Conservation (phyloP, 1,284 basidiomycete species). For the Caloboletus firmus region DNA sequence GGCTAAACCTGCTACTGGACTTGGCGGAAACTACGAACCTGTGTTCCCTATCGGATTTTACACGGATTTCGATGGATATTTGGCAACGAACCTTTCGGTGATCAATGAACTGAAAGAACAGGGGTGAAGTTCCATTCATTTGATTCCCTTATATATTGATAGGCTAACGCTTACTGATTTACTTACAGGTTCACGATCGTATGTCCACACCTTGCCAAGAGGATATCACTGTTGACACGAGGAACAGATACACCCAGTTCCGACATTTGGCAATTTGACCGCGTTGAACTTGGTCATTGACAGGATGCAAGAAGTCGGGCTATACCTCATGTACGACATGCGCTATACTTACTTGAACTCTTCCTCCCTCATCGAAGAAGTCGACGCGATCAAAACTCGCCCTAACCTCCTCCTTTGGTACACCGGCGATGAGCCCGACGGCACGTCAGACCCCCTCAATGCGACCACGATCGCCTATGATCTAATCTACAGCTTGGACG, state of each 20-base stretch:
- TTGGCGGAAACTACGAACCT: conserved; percentile 51
- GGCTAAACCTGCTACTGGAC: conserved; percentile 52
- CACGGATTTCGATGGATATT: conserved; percentile 56
- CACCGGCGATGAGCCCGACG: conserved; percentile 76
- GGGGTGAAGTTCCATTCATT: conserved; percentile 46
- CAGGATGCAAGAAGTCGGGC: conserved; percentile 66
- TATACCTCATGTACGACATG: conserved; percentile 81
- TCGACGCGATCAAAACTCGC: conserved; percentile 62
- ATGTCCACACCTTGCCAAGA: conserved; percentile 11
- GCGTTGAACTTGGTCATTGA: conserved; percentile 58
- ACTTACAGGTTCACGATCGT: conserved; percentile 35
- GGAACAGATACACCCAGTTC: conserved; percentile 60
- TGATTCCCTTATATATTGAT: background rate
- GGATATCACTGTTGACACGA: conserved; percentile 1
- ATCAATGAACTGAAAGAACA: conserved; percentile 57
- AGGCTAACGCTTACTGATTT: background rate
- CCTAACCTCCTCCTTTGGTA: conserved; percentile 75
- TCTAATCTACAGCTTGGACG: conserved; percentile 66
- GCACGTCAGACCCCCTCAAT: conserved; percentile 62
- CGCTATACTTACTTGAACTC: conserved; percentile 61
- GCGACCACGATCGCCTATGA: conserved; percentile 58
- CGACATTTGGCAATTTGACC: conserved; percentile 59
- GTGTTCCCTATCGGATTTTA: conserved; percentile 77
- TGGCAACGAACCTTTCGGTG: conserved; percentile 55
- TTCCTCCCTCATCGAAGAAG: conserved; percentile 63